Base-by-base conservation (phyloP, 1,284 basidiomycete species). In the Tilletia walkeri region DNA sequence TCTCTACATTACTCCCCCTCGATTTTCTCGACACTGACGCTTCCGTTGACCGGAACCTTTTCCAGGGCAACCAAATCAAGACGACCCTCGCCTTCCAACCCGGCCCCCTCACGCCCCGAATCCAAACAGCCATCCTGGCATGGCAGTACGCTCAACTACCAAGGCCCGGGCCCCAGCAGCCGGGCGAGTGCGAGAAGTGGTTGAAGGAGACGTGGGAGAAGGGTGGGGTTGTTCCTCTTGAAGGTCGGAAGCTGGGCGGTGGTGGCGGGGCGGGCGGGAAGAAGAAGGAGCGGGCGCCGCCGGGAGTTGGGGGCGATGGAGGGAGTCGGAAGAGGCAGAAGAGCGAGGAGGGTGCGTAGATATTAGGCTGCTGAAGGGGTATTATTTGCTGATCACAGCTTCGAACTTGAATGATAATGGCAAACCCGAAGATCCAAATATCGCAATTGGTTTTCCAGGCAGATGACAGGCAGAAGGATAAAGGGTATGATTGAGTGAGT, bases 51-150 rank as follows among this genome's bases (percentile, higher is more conserved):
- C 1, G 14, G 41, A 45, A 45, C 6, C 6, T 7, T 39, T 3
- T 41, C 14, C 45, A 75, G 54, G 82, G 82, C 9, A 78, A 75
- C 54, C 76, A 73, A 4, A 72, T 83, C 41, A 73, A 71, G 4
- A 65, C 72, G 5, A 50, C 65, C 0, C 49, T 83, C 30, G 67
- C 63, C 5, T 78, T 78, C 50, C 73, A 77, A 18, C 70, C 72
- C 5, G 65, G 53, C n/a, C 68, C 65, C 5, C 70, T 82, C 14
- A 76, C 78, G 14, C 72, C 75, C 6, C 73, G 72, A 14, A 71
- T 83, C 20, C 75, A 76, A 66, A 77, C 73, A 3, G 72, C 54
- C 36, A 76, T 82, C 20, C 66, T 80, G 10, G 76, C 74, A 0
- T 82, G 80, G 79, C 80, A 82, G 67, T 74, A 78, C 38, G 56